phyloP scores from a whole-genome alignment of 352 stramenopile genomes.

The Aphanomyces stellatus region DNA sequence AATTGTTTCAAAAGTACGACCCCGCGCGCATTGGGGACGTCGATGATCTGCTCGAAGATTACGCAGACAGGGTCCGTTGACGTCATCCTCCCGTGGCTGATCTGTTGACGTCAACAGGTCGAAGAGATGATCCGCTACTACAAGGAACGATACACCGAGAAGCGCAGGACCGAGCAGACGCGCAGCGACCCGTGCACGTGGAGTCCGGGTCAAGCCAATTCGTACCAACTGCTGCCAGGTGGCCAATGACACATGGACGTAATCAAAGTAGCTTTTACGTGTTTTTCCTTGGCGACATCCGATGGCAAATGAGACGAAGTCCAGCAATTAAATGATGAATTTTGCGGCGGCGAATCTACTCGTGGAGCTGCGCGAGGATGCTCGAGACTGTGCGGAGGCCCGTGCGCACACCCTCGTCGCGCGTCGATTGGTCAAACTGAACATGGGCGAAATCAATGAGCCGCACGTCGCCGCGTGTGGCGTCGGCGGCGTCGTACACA shows the following conservation, averaged over 20 bases:
- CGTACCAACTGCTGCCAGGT: conserved; percentile 7
- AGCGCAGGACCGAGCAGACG: background rate
- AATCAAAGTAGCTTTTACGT: no score
- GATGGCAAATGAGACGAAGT: no score
- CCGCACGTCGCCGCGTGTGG: conserved; percentile 40
- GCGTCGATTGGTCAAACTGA: conserved; percentile 21
- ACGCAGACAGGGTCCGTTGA: no score
- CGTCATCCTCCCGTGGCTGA: no score
- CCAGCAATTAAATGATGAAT: no score
- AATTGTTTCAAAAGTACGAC: conserved; percentile 18
- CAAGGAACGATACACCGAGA: background rate
- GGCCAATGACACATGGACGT: background rate
- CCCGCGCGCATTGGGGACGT: background rate
- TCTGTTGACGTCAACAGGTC: no score
- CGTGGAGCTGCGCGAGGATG: conserved; percentile 44
- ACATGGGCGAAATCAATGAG: conserved; percentile 84
- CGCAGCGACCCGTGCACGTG: conserved; percentile 10
- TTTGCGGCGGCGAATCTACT: no score
- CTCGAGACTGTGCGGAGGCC: conserved; percentile 42
- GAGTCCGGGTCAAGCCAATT: conserved; percentile 3
- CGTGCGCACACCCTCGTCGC: conserved; percentile 49
- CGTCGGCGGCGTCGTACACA: conserved; percentile 74
- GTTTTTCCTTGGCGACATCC: no score
- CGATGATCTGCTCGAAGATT: background rate
- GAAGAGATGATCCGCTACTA: conserved; percentile 18